Evolutionary conservation across 192 early-diverging fungal species (phyloP).

Genomic region (Lunasporangiospora selenospora): DNA sequence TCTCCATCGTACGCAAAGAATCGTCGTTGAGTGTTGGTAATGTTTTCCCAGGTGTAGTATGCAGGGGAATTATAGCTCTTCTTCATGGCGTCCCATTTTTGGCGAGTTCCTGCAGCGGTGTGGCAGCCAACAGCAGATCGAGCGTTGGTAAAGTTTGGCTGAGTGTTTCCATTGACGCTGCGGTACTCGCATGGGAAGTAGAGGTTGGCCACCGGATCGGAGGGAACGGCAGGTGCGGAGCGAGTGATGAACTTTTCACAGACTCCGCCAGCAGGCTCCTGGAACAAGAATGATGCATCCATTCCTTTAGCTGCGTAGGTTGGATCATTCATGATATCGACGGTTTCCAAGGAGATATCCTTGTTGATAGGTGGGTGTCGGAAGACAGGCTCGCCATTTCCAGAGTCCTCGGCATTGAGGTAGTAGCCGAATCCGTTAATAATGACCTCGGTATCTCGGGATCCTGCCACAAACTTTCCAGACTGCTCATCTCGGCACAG

Average conservation of each 20-base stretch:
- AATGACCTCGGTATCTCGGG: conserved; percentile 60
- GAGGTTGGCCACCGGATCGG: conserved; percentile 30
- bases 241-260: conserved; percentile 56
- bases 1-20: conserved; percentile 51
- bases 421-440: conserved; percentile 72
- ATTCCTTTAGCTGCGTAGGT: conserved; percentile 65
- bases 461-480: conserved; percentile 49
- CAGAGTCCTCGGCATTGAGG: conserved; percentile 48
- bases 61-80: conserved; percentile 54
- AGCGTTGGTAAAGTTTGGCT: conserved; percentile 51
- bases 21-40: conserved; percentile 43
- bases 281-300: conserved; percentile 80
- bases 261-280: conserved; percentile 64
- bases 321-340: conserved; percentile 59
- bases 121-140: conserved; percentile 64
- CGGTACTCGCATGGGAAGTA: conserved; percentile 72
- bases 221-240: conserved; percentile 13
- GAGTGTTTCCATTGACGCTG: conserved; percentile 48
- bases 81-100: conserved; percentile 52
- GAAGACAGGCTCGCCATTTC: conserved; percentile 48
- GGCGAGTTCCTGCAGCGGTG: conserved; percentile 51
- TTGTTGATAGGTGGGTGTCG: conserved; percentile 51
- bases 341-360: conserved; percentile 16
- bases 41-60: conserved; percentile 68
- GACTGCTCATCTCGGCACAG: conserved; percentile 50